phyloP scores from a whole-genome alignment of 164 flowering plant species.

The Litsea cubeba region DNA sequence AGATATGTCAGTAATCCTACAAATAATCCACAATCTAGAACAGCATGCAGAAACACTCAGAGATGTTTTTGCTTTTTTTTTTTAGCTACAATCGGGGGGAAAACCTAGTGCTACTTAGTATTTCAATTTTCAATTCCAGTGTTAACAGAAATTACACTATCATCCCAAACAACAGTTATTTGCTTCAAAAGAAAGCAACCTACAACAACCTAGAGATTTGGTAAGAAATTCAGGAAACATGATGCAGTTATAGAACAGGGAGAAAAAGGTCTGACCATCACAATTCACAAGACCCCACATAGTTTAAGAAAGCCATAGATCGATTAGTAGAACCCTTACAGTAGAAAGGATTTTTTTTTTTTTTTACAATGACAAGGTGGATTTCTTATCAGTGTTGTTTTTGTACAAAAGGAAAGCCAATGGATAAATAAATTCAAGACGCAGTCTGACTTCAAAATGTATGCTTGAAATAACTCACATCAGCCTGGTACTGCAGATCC shows the following conservation, averaged over 20 bases:
- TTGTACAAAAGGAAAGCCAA: background rate
- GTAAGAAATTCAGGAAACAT: too few species aligned
- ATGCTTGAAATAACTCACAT: constrained; percentile 50
- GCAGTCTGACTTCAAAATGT: too few species aligned
- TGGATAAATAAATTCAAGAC: background rate
- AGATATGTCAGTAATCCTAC: background rate
- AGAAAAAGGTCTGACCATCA: background rate
- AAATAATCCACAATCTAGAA: background rate
- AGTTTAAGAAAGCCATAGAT: background rate
- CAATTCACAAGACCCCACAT: background rate
- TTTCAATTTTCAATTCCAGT: too few species aligned
- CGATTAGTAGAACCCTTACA: background rate
- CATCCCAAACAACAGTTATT: too few species aligned
- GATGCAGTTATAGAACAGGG: too few species aligned
- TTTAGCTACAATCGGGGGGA: too few species aligned
- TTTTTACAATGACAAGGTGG: background rate
- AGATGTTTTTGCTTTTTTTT: too few species aligned
- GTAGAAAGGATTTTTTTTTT: too few species aligned
- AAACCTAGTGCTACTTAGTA: too few species aligned
- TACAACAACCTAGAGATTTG: too few species aligned
- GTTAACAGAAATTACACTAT: too few species aligned
- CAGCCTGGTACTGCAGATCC: constrained; percentile 99
- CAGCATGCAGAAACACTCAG: background rate
- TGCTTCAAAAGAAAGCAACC: too few species aligned
- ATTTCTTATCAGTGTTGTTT: background rate